Evolutionary conservation across 2,329 filamentous ascomycete genomes (phyloP).

Genomic region (Verticillium nonalfalfae): DNA sequence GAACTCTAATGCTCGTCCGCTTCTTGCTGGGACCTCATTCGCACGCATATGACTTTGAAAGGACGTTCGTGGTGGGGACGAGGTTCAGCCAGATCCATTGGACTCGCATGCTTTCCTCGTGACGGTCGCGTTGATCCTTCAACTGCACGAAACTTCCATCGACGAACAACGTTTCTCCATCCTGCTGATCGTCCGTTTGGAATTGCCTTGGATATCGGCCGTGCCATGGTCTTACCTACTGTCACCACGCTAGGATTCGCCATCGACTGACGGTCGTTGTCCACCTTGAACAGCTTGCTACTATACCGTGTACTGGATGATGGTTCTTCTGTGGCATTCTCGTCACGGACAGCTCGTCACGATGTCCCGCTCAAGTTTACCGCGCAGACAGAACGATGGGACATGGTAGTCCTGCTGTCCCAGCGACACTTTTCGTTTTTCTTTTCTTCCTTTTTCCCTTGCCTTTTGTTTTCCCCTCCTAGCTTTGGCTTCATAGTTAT

Average conservation of each 20-base stretch:
- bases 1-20: neutral
- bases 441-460: neutral
- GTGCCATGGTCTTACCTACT: neutral
- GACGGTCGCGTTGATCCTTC: neutral
- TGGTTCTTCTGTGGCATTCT: neutral
- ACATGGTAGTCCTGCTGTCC: neutral
- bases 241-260: neutral
- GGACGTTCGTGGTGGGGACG: neutral
- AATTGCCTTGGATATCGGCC: neutral
- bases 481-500: neutral
- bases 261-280: neutral
- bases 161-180: neutral
- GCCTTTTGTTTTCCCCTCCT: neutral
- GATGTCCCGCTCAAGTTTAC: neutral
- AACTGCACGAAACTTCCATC: neutral
- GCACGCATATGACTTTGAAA: neutral
- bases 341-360: neutral
- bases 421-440: neutral
- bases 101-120: neutral
- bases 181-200: neutral
- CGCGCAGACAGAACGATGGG: neutral
- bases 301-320: neutral
- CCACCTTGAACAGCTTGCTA: neutral
- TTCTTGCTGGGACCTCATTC: neutral
- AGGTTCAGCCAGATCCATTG: neutral